phyloP scores from a whole-genome alignment of 768 basidiomycete genomes.

The Calocybe gangraenosa region DNA sequence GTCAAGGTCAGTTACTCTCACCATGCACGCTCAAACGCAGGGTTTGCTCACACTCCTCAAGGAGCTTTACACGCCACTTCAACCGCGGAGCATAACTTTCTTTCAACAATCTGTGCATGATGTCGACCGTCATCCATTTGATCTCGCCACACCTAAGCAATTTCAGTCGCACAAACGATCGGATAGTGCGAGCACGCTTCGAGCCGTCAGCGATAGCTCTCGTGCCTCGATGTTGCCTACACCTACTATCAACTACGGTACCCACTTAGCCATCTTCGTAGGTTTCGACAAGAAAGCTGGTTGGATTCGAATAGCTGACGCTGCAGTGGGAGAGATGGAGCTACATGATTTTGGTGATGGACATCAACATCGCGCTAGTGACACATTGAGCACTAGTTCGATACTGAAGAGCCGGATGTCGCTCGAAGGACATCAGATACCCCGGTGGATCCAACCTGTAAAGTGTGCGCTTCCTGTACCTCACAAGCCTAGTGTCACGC shows the following conservation, averaged over 20 bases:
- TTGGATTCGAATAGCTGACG: constrained; percentile 77
- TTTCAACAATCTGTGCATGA: constrained; percentile 66
- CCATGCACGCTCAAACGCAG: not conserved
- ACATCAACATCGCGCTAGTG: constrained; percentile 21
- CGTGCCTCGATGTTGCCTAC: constrained; percentile 25
- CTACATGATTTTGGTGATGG: constrained; percentile 41
- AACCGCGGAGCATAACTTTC: constrained; percentile 63
- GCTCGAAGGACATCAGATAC: constrained; percentile 23
- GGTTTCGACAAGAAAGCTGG: constrained; percentile 86
- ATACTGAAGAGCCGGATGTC: constrained; percentile 36
- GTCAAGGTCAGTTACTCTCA: constrained; percentile 52
- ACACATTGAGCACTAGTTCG: constrained; percentile 17
- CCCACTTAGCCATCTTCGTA: constrained; percentile 76
- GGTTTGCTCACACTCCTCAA: constrained; percentile 23
- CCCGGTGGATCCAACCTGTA: constrained; percentile 49
- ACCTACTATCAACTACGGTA: constrained; percentile 48
- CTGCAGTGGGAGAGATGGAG: constrained; percentile 77
- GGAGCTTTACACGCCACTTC: constrained; percentile 82
- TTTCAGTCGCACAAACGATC: constrained; percentile 37
- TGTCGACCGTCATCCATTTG: constrained; percentile 37
- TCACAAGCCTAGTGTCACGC: constrained; percentile 22
- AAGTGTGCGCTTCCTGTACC: constrained; percentile 43
- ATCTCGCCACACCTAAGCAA: constrained; percentile 27
- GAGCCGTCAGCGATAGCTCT: constrained; percentile 24
- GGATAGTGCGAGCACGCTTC: constrained; percentile 35